Evolutionary conservation across 768 basidiomycete species (phyloP).

Genomic region (Phanerochaete carnosa): DNA sequence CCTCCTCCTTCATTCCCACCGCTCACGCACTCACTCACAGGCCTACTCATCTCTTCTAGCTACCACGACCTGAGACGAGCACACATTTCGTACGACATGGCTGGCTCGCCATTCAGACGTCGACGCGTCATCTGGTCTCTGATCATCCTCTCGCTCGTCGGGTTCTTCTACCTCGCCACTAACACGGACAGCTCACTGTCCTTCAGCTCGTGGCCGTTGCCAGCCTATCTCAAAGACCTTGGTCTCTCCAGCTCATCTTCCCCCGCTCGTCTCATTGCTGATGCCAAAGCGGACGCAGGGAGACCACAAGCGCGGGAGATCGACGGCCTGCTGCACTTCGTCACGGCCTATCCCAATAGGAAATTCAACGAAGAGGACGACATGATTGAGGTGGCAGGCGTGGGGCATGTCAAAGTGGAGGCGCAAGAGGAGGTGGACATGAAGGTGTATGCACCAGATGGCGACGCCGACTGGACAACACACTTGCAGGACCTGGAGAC

Average conservation of each 20-base stretch:
- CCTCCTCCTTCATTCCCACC: no score
- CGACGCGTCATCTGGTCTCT: constrained; percentile 44
- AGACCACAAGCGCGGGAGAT: constrained; percentile 46
- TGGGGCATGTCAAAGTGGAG: constrained; percentile 38
- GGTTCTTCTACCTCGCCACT: constrained; percentile 39
- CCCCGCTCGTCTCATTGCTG: constrained; percentile 28
- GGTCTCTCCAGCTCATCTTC: constrained; percentile 34
- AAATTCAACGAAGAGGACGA: constrained; percentile 29
- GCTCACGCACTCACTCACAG: no score
- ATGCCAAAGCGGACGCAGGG: constrained; percentile 23
- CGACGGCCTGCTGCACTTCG: constrained; percentile 67
- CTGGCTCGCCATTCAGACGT: constrained; percentile 24
- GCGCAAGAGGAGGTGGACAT: constrained; percentile 47
- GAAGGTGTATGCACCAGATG: constrained; percentile 51
- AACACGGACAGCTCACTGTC: constrained; percentile 34
- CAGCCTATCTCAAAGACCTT: constrained; percentile 21
- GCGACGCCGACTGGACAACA: constrained; percentile 40
- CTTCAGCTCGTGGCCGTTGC: constrained; percentile 12
- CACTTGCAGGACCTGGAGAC: constrained; percentile 40
- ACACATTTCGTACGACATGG: not conserved
- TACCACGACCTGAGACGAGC: not conserved
- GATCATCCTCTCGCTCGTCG: constrained; percentile 32
- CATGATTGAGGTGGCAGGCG: constrained; percentile 15
- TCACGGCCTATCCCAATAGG: constrained; percentile 46
- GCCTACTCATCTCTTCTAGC: not conserved